Evolutionary conservation across 2,329 filamentous ascomycete genomes (phyloP).

Genomic region (Fusarium heterosporum): DNA sequence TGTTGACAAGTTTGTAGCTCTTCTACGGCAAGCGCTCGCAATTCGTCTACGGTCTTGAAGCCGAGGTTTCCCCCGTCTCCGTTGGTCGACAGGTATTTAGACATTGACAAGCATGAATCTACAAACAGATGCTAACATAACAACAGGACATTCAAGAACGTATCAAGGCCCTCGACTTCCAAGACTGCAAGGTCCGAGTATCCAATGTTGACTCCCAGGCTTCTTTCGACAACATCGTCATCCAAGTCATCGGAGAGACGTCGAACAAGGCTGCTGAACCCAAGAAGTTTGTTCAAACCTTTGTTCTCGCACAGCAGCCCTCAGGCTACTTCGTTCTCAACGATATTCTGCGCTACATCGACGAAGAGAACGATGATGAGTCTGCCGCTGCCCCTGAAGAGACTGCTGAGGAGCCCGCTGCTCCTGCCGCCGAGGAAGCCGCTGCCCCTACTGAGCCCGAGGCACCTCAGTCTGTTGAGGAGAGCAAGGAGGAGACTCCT

Average conservation of each 20-base stretch:
- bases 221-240: conserved; percentile 92
- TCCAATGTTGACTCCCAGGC: conserved; percentile 97
- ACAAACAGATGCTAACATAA: conserved; percentile 22
- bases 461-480: conserved; percentile 47
- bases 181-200: conserved; percentile 98
- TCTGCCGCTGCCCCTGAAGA: conserved; percentile 54
- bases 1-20: conserved; percentile 62
- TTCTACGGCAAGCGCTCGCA: conserved; percentile 98
- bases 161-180: conserved; percentile 92
- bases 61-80: conserved; percentile 86
- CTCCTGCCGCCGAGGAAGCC: conserved; percentile 46
- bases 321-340: conserved; percentile 99
- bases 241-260: conserved; percentile 97
- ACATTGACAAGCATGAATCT: neutral
- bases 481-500: conserved; percentile 46
- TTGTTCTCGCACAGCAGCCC: conserved; percentile 94
- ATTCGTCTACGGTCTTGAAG: conserved; percentile 92
- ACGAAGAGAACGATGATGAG: conserved; percentile 83
- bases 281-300: conserved; percentile 97
- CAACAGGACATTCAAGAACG: conserved; percentile 90
- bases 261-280: conserved; percentile 92
- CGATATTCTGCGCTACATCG: conserved; percentile 95
- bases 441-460: conserved; percentile 51
- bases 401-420: conserved; percentile 51
- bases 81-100: conserved; percentile 81